Percentiles rank a stretch among this genome's conserved stretches.
Evolutionary conservation across 2,329 filamentous ascomycete genomes (phyloP).

Genomic region (Elsinoe necatrix): DNA sequence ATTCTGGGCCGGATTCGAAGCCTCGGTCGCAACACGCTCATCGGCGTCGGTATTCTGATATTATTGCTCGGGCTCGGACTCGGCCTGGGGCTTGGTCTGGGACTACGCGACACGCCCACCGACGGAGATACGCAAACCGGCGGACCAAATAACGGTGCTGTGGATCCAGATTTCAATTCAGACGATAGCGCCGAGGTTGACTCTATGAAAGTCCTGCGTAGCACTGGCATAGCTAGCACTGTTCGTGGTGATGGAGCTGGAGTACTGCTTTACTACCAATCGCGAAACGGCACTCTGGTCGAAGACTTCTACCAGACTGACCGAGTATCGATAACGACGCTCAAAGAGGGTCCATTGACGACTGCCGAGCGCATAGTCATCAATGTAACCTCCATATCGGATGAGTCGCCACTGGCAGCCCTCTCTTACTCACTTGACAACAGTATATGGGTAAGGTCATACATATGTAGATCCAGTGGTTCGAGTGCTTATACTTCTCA

Average conservation of each 20-base stretch:
- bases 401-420: neutral
- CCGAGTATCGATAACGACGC: neutral
- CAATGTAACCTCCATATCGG: neutral
- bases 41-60: neutral
- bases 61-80: neutral
- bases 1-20: neutral
- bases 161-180: slow-evolving; percentile 3
- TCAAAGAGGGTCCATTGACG: neutral
- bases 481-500: neutral
- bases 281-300: neutral
- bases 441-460: neutral
- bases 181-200: neutral
- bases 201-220: neutral
- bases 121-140: neutral
- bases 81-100: neutral
- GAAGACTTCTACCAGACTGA: slow-evolving; percentile 8
- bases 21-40: neutral
- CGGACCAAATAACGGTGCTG: neutral
- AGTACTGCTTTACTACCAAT: slow-evolving; percentile 3
- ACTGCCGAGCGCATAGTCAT: neutral
- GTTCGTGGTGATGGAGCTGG: slow-evolving; percentile 1
- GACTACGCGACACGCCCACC: neutral
- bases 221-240: neutral
- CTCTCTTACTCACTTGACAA: neutral
- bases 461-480: too few relatives aligned